Evolutionary conservation across 768 basidiomycete species (phyloP).

Genomic region (Exidia glandulosa): DNA sequence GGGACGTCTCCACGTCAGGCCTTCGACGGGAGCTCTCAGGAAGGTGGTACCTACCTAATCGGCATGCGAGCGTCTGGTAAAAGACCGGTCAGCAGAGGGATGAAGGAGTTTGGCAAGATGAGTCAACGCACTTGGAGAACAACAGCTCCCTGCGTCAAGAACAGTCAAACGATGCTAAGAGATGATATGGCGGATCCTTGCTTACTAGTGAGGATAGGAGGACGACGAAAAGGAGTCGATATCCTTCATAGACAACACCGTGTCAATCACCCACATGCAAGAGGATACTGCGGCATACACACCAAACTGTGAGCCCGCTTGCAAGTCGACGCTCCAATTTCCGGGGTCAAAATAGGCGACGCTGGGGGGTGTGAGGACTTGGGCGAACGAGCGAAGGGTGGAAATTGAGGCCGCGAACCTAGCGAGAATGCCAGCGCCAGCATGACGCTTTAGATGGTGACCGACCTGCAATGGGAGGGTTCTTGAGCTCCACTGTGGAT

Average conservation of each 20-base stretch:
- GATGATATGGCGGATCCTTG: conserved; percentile 59
- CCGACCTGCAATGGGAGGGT: conserved; percentile 3
- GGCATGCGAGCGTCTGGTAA: conserved; percentile 56
- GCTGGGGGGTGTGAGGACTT: conserved; percentile 25
- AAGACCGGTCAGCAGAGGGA: neutral
- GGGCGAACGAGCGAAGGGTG: neutral
- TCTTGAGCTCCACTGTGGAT: neutral
- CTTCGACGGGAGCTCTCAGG: neutral
- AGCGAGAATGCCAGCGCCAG: conserved; percentile 73
- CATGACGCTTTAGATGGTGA: conserved; percentile 49
- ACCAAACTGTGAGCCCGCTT: conserved; percentile 71
- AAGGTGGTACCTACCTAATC: conserved; percentile 39
- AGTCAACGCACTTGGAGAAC: neutral
- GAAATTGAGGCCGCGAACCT: neutral
- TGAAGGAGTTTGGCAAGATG: neutral
- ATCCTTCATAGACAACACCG: conserved; percentile 25
- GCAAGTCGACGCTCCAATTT: conserved; percentile 85
- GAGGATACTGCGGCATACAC: neutral
- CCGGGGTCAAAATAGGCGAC: conserved; percentile 88
- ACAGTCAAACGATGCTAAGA: neutral
- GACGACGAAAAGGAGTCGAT: conserved; percentile 76
- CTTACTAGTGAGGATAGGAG: conserved; percentile 70
- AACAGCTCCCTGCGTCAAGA: neutral
- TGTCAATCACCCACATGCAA: neutral
- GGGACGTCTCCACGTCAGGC: neutral